Evolutionary conservation across 148 eudicot species (phyloP).

Genomic region (Simmondsia chinensis): DNA sequence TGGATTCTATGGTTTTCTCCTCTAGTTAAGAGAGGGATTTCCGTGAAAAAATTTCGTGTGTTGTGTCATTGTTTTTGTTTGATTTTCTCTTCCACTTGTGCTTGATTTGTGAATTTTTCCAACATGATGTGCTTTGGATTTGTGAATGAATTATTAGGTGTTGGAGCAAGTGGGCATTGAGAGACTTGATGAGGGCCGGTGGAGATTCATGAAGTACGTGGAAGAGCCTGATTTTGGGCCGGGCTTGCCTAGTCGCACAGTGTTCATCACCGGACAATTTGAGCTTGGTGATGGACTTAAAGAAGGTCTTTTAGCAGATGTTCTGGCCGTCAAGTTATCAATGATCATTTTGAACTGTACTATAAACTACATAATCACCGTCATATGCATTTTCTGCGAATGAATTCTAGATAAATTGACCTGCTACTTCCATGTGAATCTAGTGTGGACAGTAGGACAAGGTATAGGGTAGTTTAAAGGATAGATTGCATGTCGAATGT

Average conservation of each 20-base stretch:
- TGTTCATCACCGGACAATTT: slow-evolving; percentile 36
- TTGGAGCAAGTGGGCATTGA: slow-evolving; percentile 46
- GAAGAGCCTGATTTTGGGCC: slow-evolving; percentile 92
- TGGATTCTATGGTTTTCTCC: no score
- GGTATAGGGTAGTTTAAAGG: no score
- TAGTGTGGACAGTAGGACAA: no score
- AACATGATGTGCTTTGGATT: background rate
- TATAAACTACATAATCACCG: no score
- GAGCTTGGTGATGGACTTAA: slow-evolving; percentile 16
- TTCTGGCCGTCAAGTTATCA: background rate
- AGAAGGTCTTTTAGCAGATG: slow-evolving; percentile 38
- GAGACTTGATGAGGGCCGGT: slow-evolving; percentile 22
- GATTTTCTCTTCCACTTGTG: background rate
- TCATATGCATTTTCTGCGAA: no score
- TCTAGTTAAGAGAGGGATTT: no score
- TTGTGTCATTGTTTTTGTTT: background rate
- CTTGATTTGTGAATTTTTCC: background rate
- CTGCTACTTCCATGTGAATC: no score
- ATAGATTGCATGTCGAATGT: no score
- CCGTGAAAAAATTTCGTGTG: no score
- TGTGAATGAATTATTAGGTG: slow-evolving; percentile 30
- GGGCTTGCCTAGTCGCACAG: slow-evolving; percentile 46
- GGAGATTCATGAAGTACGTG: slow-evolving; percentile 58
- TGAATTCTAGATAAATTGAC: no score
- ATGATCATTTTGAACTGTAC: no score